phyloP scores from a whole-genome alignment of 164 flowering plant genomes.

The Aristolochia contorta region DNA sequence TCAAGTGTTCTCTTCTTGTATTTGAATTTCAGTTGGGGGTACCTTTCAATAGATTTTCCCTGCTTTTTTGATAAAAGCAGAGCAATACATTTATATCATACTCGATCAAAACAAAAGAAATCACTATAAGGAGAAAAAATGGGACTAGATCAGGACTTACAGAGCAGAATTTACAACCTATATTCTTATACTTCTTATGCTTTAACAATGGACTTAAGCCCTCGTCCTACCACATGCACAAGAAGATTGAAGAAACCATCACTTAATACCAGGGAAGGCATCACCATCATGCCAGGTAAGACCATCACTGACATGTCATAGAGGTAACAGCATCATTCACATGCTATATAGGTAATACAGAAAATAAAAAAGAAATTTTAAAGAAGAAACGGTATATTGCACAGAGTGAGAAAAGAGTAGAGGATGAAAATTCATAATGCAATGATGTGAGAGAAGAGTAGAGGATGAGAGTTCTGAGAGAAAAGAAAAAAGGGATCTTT shows the following conservation, averaged over 20 bases:
- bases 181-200: background rate
- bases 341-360: background rate
- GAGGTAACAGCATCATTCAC: no score
- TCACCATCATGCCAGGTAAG: no score
- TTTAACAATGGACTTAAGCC: slow-evolving; percentile 15
- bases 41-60: slow-evolving; percentile 33
- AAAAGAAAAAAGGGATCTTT: no score
- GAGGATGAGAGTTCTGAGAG: no score
- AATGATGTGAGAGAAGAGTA: no score
- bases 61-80: slow-evolving; percentile 13
- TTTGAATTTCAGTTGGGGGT: slow-evolving; percentile 63
- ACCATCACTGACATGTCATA: no score
- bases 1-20: slow-evolving; percentile 34
- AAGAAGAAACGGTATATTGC: background rate
- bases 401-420: no score
- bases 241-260: slow-evolving; percentile 9
- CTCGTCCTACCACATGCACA: slow-evolving; percentile 24
- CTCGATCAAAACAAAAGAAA: slow-evolving; percentile 6
- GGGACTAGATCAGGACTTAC: slow-evolving; percentile 38
- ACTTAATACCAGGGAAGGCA: no score
- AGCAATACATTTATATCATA: background rate
- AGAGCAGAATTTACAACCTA: slow-evolving; percentile 63
- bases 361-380: background rate
- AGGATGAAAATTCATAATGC: no score
- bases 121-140: background rate